Evolutionary conservation across 495 filamentous ascomycete species (phyloP).

Genomic region (Astrothelium macrocarpum): DNA sequence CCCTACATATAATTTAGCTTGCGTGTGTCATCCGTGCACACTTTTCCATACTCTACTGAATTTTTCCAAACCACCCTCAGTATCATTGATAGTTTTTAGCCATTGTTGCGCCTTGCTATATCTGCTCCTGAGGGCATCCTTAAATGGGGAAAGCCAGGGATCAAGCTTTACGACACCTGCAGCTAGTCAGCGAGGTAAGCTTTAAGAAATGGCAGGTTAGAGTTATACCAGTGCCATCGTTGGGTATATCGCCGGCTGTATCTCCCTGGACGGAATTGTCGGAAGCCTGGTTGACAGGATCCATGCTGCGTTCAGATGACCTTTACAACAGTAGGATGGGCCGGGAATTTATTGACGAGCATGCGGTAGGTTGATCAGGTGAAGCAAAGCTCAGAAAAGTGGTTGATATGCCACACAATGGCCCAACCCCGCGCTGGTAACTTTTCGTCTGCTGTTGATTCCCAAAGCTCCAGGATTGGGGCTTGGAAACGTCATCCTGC

Average conservation of each 20-base stretch:
- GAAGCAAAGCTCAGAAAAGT: not conserved
- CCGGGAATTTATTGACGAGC: not conserved
- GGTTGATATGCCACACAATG: not conserved
- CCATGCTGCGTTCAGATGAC: slow-evolving; percentile 10
- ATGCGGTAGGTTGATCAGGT: not conserved
- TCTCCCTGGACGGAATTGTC: slow-evolving; percentile 25
- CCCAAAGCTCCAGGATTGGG: not conserved
- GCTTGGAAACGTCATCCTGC: not conserved
- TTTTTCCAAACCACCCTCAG: slow-evolving; percentile 83
- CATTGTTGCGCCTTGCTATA: slow-evolving; percentile 77
- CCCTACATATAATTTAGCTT: slow-evolving; percentile 42
- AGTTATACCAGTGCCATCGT: slow-evolving; percentile 44
- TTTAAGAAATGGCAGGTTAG: not conserved
- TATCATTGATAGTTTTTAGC: slow-evolving; percentile 71
- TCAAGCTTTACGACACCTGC: slow-evolving; percentile 80
- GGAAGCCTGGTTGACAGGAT: slow-evolving; percentile 27
- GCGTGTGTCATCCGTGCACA: slow-evolving; percentile 10
- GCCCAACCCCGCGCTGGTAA: not conserved
- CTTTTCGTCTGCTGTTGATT: not conserved
- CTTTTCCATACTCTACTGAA: slow-evolving; percentile 67
- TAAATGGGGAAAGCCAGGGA: slow-evolving; percentile 81
- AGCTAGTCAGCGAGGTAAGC: slow-evolving; percentile 16
- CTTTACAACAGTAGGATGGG: not conserved
- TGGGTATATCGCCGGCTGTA: slow-evolving; percentile 27
- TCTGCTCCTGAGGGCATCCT: slow-evolving; percentile 62